phyloP scores from a whole-genome alignment of 768 basidiomycete species.

The Auricularia sp. region DNA sequence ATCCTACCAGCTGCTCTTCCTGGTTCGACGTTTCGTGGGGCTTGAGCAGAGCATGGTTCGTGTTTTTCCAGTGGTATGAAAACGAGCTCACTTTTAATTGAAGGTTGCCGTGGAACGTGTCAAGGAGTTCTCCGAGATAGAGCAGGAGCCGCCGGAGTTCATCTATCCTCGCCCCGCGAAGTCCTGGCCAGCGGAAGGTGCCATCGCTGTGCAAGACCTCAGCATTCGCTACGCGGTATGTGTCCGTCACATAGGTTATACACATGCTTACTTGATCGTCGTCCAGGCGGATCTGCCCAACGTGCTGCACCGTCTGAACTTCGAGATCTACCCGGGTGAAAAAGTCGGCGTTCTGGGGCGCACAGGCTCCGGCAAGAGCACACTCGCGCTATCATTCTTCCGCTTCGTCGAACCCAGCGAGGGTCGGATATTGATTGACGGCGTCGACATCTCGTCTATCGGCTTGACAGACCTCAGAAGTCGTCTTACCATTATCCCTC shows the following conservation, averaged over 20 bases:
- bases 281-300: constrained; percentile 72
- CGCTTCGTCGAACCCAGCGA: constrained; percentile 79
- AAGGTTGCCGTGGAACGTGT: constrained; percentile 81
- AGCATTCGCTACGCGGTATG: constrained; percentile 19
- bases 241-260: not conserved
- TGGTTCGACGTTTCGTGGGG: constrained; percentile 74
- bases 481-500: constrained; percentile 65
- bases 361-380: constrained; percentile 59
- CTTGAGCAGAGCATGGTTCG: constrained; percentile 86
- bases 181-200: constrained; percentile 66
- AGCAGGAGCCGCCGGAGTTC: constrained; percentile 72
- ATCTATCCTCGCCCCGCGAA: constrained; percentile 73
- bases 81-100: not conserved
- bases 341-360: constrained; percentile 47
- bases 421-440: constrained; percentile 67
- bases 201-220: constrained; percentile 16
- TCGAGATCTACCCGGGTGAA: constrained; percentile 62
- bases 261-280: constrained; percentile 1
- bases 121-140: constrained; percentile 80
- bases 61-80: not conserved
- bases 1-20: constrained; percentile 40
- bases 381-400: constrained; percentile 77
- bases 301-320: constrained; percentile 71
- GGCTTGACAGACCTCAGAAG: constrained; percentile 76
- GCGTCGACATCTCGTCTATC: constrained; percentile 65